These are phyloP conservation scores for Metroxylon sagu DNA, from an alignment of 176 grass and related monocot species.

Conservation along the genomic window DNA sequence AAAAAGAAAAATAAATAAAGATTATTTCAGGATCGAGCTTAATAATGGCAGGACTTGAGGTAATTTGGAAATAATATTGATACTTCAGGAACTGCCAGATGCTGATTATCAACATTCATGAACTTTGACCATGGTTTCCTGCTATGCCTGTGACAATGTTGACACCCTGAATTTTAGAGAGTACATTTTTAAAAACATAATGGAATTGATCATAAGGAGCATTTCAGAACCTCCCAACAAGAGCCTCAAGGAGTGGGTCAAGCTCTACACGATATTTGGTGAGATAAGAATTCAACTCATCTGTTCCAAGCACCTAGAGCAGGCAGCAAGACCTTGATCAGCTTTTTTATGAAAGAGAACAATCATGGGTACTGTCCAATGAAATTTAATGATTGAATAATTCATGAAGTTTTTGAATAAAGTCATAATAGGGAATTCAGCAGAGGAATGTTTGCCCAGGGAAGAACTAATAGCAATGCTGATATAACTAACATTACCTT, in stretches of 20 bases:
- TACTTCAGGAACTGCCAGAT: conserved; percentile 72
- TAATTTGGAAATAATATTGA: no score
- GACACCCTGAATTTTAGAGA: not conserved
- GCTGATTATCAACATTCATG: conserved; percentile 63
- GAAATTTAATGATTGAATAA: no score
- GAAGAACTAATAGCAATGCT: no score
- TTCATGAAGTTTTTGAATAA: no score
- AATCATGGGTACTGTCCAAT: no score
- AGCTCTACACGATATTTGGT: conserved; percentile 66
- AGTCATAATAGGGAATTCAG: no score
- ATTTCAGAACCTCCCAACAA: conserved; percentile 62
- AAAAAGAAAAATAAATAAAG: no score
- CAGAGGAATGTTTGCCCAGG: no score
- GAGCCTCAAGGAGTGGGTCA: conserved; percentile 65
- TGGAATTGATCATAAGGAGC: conserved; percentile 1
- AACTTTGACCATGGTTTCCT: conserved; percentile 70
- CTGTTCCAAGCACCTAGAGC: conserved; percentile 81
- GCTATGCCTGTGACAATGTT: conserved; percentile 48
- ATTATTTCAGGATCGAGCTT: no score
- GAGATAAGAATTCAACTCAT: conserved; percentile 67
- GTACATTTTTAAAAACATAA: not conserved
- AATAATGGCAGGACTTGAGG: no score
- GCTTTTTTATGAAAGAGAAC: no score
- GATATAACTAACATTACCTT: no score
- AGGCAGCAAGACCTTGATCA: not conserved